Base-by-base conservation (phyloP, 441 rosid genomes). In the Hura crepitans region DNA sequence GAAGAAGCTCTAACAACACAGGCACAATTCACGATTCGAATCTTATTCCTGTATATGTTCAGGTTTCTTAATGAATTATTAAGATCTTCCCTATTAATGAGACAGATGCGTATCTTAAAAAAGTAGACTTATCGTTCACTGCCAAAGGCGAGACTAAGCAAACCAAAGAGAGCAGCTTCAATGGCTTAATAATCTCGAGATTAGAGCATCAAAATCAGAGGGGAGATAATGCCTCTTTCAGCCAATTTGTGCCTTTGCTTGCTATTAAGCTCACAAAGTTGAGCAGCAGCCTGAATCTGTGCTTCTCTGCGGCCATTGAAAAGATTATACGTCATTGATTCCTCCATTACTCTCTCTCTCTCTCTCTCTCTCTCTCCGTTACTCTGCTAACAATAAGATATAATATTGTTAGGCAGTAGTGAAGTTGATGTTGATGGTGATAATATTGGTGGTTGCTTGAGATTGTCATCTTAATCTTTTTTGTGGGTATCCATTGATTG, bases 91-190 rank as follows among this genome's bases (percentile, higher is more conserved):
- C 4, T 5, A 59, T 2, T 64, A 31, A 18, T 23, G 17, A 35
- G 6, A 15, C 6, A 28, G 14, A 14, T 43, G 12, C 28, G 31
- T 60, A 7, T 17, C 55, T 3, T 9, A 2, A 1, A 12, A 28
- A 27, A 35, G 47, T 12, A 5, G 20, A 58, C 68, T 49, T n/a
- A 92, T 96, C 91, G 77, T 85, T 93, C 98, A 57, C 91, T 91
- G 75, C 97, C 98, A 75, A 83, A 93, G 70, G 96, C 91, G 60
- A 89, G 88, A 72, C 87, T 85, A 62, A 91, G 97, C 72, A 89
- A 72, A 67, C 92, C 91, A 46, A 83, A 79, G 18, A 93, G 85
- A 56, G 94, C 78, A 75, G 89, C 90, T 80, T 91, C 86, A 66
- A 74, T 79, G 78, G 92, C 84, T 71, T 83, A 78, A 68, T 23